Evolutionary conservation across 768 basidiomycete species (phyloP), one percentile per base, ranked within the genome.

Genomic region (Amanita subjunquillea): DNA sequence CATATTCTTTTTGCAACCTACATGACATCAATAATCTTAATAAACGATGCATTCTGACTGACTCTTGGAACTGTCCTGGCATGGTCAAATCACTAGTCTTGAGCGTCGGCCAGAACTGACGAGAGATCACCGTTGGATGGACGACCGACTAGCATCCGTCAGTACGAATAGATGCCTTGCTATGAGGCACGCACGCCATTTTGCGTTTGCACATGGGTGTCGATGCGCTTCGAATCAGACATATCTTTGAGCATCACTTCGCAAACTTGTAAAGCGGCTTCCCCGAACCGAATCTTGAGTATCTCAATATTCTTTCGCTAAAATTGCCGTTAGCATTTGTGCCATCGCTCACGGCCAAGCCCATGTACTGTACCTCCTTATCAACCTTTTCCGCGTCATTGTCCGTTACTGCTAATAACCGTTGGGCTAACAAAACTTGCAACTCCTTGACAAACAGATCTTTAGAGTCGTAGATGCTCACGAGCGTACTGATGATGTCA

Each of bases 181-280:
- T 7, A 6, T 30, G 41, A 41, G 34, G 38, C 15, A 61, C 83
- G 58, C 59, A 91, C 91, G 45, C 70, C 54, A 47, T 75, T 75
- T 61, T 88, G 82, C 0, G 82, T 75, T 58, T 95, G 91, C 2
- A 98, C 79, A 63, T 87, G 86, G n/a, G 80, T 79, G 63, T 98
- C 90, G 46, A 86, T 87, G 32, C 91, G 79, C 60, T 83, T 85
- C 38, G 95, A 96, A 65, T 98, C 93, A 3, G 91, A 87, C 82
- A 98, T 88, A 65, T 99, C 96, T 62, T 84, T 89, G 62, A 98
- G 71, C 96, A 99, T 98, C 51, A 99, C 93, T 63, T 98, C 95
- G 72, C 94, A 97, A 4, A 92, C 88, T 64, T 96, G 92, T 52
- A 99, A 67, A 2, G 92, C 83, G 1, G 83, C 76, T 60, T 98